Base-by-base conservation (phyloP, 108 stramenopile species). In the Skeletonema tropicum region DNA sequence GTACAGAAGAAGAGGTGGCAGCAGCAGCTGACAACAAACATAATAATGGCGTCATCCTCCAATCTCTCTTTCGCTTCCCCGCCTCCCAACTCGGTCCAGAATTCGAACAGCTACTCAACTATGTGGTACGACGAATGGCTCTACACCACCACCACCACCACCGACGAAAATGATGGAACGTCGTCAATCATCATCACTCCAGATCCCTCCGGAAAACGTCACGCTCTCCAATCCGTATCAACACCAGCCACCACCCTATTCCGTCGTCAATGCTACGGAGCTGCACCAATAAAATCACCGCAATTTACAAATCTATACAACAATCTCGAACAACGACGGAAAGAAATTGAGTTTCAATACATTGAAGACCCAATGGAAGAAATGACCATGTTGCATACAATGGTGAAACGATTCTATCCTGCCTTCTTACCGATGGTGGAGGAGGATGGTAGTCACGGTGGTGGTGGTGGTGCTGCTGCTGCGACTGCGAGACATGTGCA, bases 251-350 rank as follows among this genome's bases (percentile, higher is more conserved):
- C 74, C 26, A 82, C 80, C 19, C 6, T 75, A 21, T 82, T 82
- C 38, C 80, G 80, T 19, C 69, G 80, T 23, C 80, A 75, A 32
- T 82, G 80, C 58, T 82, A 82, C 55, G 73, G 65, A 25, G 65
- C 70, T 15, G 17, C 72, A 21, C 72, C 72, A 19, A 17, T 55
- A 21, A 45, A 57, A 46, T 61, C 62, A 36, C 23, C 35, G 12
- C 70, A 61, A 38, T 58, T 60, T 39, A 32, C 41, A 17, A 64
- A 77, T 65, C 59, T 75, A 13, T 82, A 82, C 70, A 66, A 46
- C 17, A 82, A 71, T 68, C 49, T 82, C 6, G 80, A 82, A 52
- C 80, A 75, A 57, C 55, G 80, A 32, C 64, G 74, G 15, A 82
- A 82, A 33, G 70, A 66, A 67, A 75, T 82, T 26, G 57, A 70